Evolutionary conservation across 768 basidiomycete genomes (phyloP).

Genomic region (Leccinum olivaceopallidum): DNA sequence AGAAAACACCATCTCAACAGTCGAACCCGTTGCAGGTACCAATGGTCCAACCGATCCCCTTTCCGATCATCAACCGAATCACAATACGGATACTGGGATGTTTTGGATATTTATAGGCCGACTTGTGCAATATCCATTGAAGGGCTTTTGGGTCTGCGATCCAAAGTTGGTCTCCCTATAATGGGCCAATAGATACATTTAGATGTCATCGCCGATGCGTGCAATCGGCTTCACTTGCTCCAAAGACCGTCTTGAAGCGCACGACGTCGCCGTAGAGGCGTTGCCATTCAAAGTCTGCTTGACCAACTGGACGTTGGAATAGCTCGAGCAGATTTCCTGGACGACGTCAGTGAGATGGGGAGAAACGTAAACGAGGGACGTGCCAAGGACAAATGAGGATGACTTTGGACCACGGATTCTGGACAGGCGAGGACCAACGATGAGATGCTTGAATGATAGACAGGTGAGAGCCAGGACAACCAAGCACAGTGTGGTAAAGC

Average conservation of each 20-base stretch:
- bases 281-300: slow-evolving; percentile 33
- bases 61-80: background rate
- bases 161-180: slow-evolving; percentile 45
- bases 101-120: slow-evolving; percentile 46
- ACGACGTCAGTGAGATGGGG: slow-evolving; percentile 11
- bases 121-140: slow-evolving; percentile 40
- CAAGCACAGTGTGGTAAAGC: slow-evolving; percentile 2
- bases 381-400: slow-evolving; percentile 25
- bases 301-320: slow-evolving; percentile 29
- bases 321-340: slow-evolving; percentile 33
- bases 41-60: background rate
- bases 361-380: background rate
- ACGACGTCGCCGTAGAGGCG: slow-evolving; percentile 31
- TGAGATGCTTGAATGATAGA: background rate
- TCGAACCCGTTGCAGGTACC: background rate
- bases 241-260: slow-evolving; percentile 29
- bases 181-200: background rate
- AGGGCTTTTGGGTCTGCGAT: slow-evolving; percentile 50
- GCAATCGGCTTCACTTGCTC: slow-evolving; percentile 16
- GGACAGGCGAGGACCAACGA: slow-evolving; percentile 2
- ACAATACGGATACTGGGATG: slow-evolving; percentile 26
- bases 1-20: background rate
- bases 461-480: slow-evolving; percentile 11
- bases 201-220: background rate
- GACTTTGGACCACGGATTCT: slow-evolving; percentile 23